A percentile compares a stretch with the other conserved stretches of the same genome.
phyloP scores from a whole-genome alignment of 805 yeast species.

The Metschnikowia picachoensis region DNA sequence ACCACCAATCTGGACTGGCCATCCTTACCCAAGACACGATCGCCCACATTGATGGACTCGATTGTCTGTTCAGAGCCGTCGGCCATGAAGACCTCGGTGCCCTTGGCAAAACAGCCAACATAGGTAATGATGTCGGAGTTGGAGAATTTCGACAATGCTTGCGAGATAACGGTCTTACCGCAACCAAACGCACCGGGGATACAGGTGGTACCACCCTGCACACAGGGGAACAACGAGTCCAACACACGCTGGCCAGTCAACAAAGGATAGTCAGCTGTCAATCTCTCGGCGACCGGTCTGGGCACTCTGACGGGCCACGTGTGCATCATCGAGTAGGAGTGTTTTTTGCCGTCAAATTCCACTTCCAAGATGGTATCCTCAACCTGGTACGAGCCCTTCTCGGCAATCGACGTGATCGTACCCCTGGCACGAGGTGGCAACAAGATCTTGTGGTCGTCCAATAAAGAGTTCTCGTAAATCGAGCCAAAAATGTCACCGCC shows the following conservation, averaged over 20 bases:
- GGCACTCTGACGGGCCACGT: constrained; percentile 99
- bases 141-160: constrained; percentile 89
- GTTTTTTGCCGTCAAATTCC: constrained; percentile 86
- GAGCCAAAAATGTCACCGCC: constrained; percentile 98
- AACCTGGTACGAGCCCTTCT: constrained; percentile 84
- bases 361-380: constrained; percentile 89
- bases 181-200: constrained; percentile 99
- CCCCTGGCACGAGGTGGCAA: constrained; percentile 99
- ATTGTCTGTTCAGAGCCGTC: constrained; percentile 6
- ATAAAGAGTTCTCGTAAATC: constrained; percentile 87
- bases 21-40: constrained; percentile 7
- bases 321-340: constrained; percentile 88
- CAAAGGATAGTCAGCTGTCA: constrained; percentile 90
- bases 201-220: constrained; percentile 99
- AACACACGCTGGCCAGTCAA: constrained; percentile 98
- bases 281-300: constrained; percentile 94
- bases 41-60: constrained; percentile 8
- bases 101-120: constrained; percentile 51
- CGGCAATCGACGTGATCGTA: constrained; percentile 86
- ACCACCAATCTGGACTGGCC: constrained; percentile 7
- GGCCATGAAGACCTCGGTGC: constrained; percentile 8
- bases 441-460: constrained; percentile 88
- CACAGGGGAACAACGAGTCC: constrained; percentile 97
- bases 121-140: constrained; percentile 96
- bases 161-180: constrained; percentile 98